Evolutionary conservation across 2,329 filamentous ascomycete species (phyloP).

Genomic region (Emericellopsis atlantica): DNA sequence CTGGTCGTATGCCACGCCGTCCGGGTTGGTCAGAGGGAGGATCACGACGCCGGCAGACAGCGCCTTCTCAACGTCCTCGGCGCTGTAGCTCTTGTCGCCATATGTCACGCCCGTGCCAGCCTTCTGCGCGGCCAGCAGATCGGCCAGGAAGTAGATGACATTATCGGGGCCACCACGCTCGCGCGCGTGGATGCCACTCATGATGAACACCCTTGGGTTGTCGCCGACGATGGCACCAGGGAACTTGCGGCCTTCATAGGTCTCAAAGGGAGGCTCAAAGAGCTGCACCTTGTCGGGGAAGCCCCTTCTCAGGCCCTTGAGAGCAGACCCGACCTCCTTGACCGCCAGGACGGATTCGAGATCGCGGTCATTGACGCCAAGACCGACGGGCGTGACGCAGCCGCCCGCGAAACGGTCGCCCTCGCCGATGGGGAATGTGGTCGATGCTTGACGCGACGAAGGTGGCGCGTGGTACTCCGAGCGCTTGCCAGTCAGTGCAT

Average conservation of each 20-base stretch:
- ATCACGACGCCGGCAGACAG: conserved; percentile 40
- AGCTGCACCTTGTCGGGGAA: conserved; percentile 21
- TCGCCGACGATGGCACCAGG: conserved; percentile 28
- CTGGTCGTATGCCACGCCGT: conserved; percentile 40
- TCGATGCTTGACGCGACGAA: conserved; percentile 4
- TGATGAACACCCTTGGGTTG: conserved; percentile 33
- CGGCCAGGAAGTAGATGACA: conserved; percentile 43
- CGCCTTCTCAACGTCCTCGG: conserved; percentile 35
- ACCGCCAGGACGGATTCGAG: conserved; percentile 26
- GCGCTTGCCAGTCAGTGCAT: conserved; percentile 3
- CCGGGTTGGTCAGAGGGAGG: conserved; percentile 39
- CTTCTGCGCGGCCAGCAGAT: conserved; percentile 40
- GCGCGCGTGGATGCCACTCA: conserved; percentile 36
- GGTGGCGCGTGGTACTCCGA: conserved; percentile 3
- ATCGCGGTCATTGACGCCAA: conserved; percentile 14
- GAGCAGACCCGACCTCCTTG: conserved; percentile 24
- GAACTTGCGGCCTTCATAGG: conserved; percentile 25
- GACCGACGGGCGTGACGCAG: conserved; percentile 12
- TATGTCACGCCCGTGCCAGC: conserved; percentile 35
- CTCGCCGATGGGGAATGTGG: conserved; percentile 19
- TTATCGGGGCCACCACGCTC: conserved; percentile 40
- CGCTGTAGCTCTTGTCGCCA: conserved; percentile 36
- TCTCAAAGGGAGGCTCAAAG: conserved; percentile 27
- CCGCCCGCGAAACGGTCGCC: conserved; percentile 23
- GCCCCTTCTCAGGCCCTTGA: conserved; percentile 22